These are phyloP conservation scores for Rhexocercosporidium sp. DNA, from an alignment of 2,329 filamentous ascomycete species.

Conservation along the genomic window DNA sequence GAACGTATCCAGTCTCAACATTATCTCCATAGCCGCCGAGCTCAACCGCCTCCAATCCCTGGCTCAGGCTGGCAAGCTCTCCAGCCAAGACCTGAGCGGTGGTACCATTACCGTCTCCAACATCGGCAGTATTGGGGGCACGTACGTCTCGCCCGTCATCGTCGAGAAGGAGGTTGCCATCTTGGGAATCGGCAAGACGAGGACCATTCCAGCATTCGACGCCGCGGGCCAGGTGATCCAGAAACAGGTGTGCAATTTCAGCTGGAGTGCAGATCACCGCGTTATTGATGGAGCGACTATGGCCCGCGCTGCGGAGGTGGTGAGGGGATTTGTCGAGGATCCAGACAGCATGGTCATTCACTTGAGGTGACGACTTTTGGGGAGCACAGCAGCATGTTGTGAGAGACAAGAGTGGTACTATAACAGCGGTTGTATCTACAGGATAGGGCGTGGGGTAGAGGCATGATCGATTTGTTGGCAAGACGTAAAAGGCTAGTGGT, in stretches of 20 bases:
- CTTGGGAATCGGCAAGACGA: conserved; percentile 82
- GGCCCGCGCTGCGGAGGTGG: conserved; percentile 84
- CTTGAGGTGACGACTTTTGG: conserved; percentile 61
- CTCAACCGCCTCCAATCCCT: conserved; percentile 74
- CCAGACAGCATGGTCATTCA: conserved; percentile 87
- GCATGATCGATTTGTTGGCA: conserved; percentile 11
- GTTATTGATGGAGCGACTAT: conserved; percentile 95
- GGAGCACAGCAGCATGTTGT: conserved; percentile 2
- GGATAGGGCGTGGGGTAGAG: conserved; percentile 1
- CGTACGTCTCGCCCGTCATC: conserved; percentile 89
- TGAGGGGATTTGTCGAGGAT: conserved; percentile 79
- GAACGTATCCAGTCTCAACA: conserved; percentile 77
- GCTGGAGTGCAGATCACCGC: conserved; percentile 95
- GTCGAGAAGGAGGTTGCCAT: conserved; percentile 92
- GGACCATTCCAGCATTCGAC: conserved; percentile 79
- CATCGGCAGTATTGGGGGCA: conserved; percentile 93
- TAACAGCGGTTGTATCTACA: conserved; percentile 4
- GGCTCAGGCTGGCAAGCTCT: conserved; percentile 76
- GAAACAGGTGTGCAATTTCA: conserved; percentile 86
- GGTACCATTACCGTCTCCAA: conserved; percentile 97
- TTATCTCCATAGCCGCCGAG: conserved; percentile 79
- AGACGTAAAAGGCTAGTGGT: conserved; percentile 2
- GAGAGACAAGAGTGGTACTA: neutral
- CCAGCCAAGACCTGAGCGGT: conserved; percentile 75
- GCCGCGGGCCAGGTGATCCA: conserved; percentile 62